Base-by-base conservation (phyloP, 164 flowering plant species). In the Sextonia rubra region DNA sequence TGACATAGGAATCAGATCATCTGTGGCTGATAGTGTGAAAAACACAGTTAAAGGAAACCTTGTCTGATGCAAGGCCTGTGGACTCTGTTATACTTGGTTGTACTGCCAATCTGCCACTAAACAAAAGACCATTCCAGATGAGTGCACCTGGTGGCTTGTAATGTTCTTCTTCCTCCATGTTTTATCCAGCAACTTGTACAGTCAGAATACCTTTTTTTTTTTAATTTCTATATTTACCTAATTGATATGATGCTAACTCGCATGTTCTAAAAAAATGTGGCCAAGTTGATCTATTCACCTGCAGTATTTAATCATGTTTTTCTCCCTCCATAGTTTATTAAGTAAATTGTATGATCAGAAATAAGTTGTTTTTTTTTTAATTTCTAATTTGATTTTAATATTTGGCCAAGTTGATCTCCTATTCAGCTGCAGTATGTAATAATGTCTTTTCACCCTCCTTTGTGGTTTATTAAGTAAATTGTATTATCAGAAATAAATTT, bases 101-200 rank as follows among this genome's bases (percentile, higher is more conserved):
- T 73, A 71, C 23, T 52, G 27, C 70, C 52, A 69, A 78, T 67
- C 79, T 77, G 22, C 66, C 81, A 44, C 83, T 70, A 67, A 86
- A 73, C 73, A 89, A 81, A 68, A 80, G 80, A 26, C 86, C 84
- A 22, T 96, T 91, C 78, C 86, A 83, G 80, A 93, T 96, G 91
- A 89, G 88, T 83, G 98, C 97, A 32, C 4, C 58, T 12, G n/a
- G 3, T n/a, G 7, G 58, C 14, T 14, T 52, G 58, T 52, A 52
- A 52, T 52, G n/a, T 15, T 52, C 14, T 52, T 52, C n/a, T 20
- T 52, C 58, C 44, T 37, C 44, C 44, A 37, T 52, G n/a, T 3
- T 52, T 52, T 17, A 52, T 52, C n/a, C 7, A 15, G 58, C 17
- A 17, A 15, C 17, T 20, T 20, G n/a, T 52, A 15, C 58, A 52